A percentile compares a stretch with the other conserved stretches of the same genome.
phyloP scores from a whole-genome alignment of 1,139 yeast species.

The Sugiyamaella neomexicana region DNA sequence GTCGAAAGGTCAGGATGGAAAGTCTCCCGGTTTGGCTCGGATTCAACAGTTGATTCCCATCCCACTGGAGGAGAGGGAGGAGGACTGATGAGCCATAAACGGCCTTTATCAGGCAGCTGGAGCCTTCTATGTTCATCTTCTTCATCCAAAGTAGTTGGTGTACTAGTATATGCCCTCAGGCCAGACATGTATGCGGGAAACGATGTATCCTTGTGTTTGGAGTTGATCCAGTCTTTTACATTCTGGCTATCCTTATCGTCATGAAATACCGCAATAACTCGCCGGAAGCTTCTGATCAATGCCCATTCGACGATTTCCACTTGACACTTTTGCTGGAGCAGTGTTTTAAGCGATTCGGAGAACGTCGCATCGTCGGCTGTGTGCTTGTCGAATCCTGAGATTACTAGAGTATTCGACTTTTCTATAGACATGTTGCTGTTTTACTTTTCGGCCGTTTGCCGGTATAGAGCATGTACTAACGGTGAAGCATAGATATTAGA shows the following conservation, averaged over 20 bases:
- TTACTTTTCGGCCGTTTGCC: background rate
- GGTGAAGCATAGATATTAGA: background rate
- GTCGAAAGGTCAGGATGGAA: conserved; percentile 26
- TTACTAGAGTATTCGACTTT: conserved; percentile 12
- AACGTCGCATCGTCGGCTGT: conserved; percentile 4
- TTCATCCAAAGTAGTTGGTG: conserved; percentile 5
- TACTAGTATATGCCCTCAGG: conserved; percentile 13
- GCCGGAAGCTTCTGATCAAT: conserved; percentile 40
- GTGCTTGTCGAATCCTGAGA: conserved; percentile 12
- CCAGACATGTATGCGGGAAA: conserved; percentile 7
- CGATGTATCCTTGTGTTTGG: conserved; percentile 1
- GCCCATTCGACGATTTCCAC: conserved; percentile 37
- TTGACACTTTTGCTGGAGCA: conserved; percentile 5
- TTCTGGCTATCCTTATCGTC: conserved; percentile 32
- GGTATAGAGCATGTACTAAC: background rate
- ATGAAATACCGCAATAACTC: conserved; percentile 41
- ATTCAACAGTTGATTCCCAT: conserved; percentile 43
- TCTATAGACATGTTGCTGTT: background rate
- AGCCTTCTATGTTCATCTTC: conserved; percentile 30
- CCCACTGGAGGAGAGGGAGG: conserved; percentile 49
- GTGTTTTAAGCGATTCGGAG: background rate
- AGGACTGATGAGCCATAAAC: conserved; percentile 45
- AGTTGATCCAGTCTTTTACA: conserved; percentile 29
- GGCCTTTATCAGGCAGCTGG: conserved; percentile 44
- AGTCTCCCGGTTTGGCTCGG: conserved; percentile 41